Evolutionary conservation across 495 filamentous ascomycete species (phyloP), one percentile per base, ranked within the genome.

Genomic region (Jackrogersella minutella): DNA sequence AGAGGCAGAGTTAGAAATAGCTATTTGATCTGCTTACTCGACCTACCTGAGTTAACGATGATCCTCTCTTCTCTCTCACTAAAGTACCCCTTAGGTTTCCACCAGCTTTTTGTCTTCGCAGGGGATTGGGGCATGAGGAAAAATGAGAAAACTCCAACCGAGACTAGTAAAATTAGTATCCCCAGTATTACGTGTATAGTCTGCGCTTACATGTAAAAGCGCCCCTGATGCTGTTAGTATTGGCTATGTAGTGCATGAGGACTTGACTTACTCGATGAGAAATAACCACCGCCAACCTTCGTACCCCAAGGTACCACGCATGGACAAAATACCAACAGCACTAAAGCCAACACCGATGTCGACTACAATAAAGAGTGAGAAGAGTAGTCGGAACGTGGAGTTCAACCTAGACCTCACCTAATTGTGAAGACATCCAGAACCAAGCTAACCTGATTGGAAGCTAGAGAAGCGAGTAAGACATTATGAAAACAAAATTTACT

Each of bases 251-350:
- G 19, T 55, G 14, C 8, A n/a, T 24, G 34, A 31, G 31, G 31
- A 21, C 5, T 5, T 21, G 7, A 66, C 69, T 64, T 51, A 72
- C 74, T 80, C 73, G n/a, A 86, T 80, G 10, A 85, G 81, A 60
- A 90, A 91, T 19, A 91, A 80, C 76, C 88, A 91, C 49, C 88
- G 80, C 91, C 91, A 94, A 11, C 90, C 91, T 10, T 83, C 82
- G 14, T 79, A 79, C 0, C 86, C 88, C 11, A 84, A 66, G 28
- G 81, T 69, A 5, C 84, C 81, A 7, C 86, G 78, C 64, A 94
- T 83, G 26, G 87, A 90, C 11, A 93, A 74, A 36, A 93, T 82
- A 0, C 88, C 91, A 63, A 84, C 90, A 4, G 90, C 91, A 11
- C 92, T 75, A 46, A 93, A 88, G 1, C 88, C 84, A 24, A 86